Evolutionary conservation across 805 yeast genomes (phyloP).

Genomic region (Ogataea methylovora): DNA sequence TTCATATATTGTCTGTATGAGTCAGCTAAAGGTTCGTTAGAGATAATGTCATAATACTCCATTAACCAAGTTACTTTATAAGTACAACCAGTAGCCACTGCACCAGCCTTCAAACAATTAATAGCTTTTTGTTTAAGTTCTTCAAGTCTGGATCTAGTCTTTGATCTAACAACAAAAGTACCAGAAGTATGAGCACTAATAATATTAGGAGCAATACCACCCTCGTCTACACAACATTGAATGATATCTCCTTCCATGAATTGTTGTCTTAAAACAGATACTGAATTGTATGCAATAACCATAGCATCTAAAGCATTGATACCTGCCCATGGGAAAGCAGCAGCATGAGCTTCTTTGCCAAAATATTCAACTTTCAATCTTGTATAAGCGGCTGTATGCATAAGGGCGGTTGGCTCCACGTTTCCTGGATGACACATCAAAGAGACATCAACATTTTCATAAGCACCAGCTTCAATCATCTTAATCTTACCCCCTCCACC

Average conservation of each 20-base stretch:
- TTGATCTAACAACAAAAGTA: constrained; percentile 11
- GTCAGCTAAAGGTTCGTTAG: constrained; percentile 13
- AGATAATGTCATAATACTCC: constrained; percentile 16
- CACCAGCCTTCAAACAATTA: constrained; percentile 19
- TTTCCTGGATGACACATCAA: constrained; percentile 20
- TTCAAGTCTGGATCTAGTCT: constrained; percentile 10
- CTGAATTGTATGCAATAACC: constrained; percentile 16
- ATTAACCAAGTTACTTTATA: constrained; percentile 24
- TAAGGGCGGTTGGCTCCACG: constrained; percentile 7
- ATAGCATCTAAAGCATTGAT: constrained; percentile 24
- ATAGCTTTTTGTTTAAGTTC: constrained; percentile 18
- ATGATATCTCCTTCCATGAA: constrained; percentile 17
- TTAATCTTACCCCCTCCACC: constrained; percentile 21
- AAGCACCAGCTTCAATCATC: constrained; percentile 20
- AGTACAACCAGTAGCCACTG: constrained; percentile 25
- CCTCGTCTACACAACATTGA: constrained; percentile 17
- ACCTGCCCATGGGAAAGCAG: constrained; percentile 23
- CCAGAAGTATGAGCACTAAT: constrained; percentile 16
- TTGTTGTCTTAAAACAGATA: constrained; percentile 21
- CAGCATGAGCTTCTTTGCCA: constrained; percentile 23
- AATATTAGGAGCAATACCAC: constrained; percentile 19
- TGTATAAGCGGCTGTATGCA: constrained; percentile 13
- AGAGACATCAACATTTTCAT: constrained; percentile 16
- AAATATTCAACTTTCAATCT: constrained; percentile 12
- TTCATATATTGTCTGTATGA: constrained; percentile 11